These are phyloP conservation scores for Saururus chinensis DNA, from an alignment of 164 flowering plant species.

Conservation along the genomic window DNA sequence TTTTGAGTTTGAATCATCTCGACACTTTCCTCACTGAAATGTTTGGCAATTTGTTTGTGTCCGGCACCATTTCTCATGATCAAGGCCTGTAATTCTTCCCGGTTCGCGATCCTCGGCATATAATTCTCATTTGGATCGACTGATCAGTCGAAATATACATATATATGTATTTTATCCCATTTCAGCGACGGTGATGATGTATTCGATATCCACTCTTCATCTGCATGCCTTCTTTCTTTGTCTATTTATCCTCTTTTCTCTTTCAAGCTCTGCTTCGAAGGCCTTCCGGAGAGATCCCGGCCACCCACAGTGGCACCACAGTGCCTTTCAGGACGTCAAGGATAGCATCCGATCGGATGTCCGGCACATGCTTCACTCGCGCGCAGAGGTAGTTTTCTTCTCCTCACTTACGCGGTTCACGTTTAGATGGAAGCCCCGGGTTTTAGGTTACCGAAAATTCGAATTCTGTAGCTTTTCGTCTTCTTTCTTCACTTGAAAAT, in stretches of 20 bases:
- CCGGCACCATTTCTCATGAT: too few species aligned
- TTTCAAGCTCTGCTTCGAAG: constrained; percentile 44
- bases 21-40: background rate
- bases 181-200: background rate
- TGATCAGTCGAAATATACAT: too few species aligned
- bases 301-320: constrained; percentile 92
- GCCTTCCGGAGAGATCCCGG: constrained; percentile 84
- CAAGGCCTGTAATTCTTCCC: too few species aligned
- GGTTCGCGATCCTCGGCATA: too few species aligned
- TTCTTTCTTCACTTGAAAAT: background rate
- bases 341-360: constrained; percentile 74
- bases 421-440: too few species aligned
- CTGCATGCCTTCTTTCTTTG: background rate
- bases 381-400: constrained; percentile 57
- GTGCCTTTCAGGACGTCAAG: constrained; percentile 80
- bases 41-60: background rate
- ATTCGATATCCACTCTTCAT: background rate
- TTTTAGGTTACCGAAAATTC: too few species aligned
- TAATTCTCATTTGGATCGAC: too few species aligned
- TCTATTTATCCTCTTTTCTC: constrained; percentile 7
- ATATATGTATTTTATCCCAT: too few species aligned
- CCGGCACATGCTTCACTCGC: constrained; percentile 83
- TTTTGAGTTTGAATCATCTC: too few species aligned
- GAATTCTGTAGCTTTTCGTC: background rate
- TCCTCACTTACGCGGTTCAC: too few species aligned